phyloP scores from a whole-genome alignment of 2,329 filamentous ascomycete genomes.

The Stemphylium beticola region DNA sequence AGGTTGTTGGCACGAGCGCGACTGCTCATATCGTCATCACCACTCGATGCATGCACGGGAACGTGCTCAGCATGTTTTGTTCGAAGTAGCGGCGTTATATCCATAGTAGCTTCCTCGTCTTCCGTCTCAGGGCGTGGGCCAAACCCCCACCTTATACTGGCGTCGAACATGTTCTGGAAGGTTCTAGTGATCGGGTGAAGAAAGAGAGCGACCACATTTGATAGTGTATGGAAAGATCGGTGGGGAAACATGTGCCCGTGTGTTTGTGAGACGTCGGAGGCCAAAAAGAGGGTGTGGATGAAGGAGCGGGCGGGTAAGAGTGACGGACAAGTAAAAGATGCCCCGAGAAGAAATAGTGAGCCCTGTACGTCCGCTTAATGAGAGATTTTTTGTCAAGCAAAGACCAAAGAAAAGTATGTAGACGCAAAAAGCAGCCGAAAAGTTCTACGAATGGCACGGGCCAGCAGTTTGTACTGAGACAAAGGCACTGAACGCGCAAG shows the following conservation, averaged over 20 bases:
- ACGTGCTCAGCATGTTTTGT: background rate
- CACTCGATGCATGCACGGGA: background rate
- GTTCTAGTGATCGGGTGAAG: background rate
- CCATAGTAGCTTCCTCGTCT: constrained; percentile 3
- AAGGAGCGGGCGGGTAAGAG: no score
- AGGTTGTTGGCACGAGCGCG: background rate
- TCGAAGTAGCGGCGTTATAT: constrained; percentile 1
- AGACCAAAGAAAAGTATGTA: no score
- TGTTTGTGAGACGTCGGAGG: background rate
- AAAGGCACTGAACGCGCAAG: no score
- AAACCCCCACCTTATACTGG: constrained; percentile 4
- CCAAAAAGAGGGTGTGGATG: background rate
- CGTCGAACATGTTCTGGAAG: constrained; percentile 5
- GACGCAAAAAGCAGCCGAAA: no score
- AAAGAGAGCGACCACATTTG: background rate
- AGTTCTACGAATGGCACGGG: no score
- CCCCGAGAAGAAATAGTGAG: no score
- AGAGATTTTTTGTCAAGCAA: no score
- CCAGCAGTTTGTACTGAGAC: no score
- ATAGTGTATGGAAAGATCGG: background rate
- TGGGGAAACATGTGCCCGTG: background rate
- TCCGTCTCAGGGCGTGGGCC: background rate
- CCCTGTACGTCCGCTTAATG: no score
- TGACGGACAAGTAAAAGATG: no score
- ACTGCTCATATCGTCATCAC: background rate